These are phyloP conservation scores for Mimosa pudica DNA, from an alignment of 306 rosid species.

Conservation along the genomic window DNA sequence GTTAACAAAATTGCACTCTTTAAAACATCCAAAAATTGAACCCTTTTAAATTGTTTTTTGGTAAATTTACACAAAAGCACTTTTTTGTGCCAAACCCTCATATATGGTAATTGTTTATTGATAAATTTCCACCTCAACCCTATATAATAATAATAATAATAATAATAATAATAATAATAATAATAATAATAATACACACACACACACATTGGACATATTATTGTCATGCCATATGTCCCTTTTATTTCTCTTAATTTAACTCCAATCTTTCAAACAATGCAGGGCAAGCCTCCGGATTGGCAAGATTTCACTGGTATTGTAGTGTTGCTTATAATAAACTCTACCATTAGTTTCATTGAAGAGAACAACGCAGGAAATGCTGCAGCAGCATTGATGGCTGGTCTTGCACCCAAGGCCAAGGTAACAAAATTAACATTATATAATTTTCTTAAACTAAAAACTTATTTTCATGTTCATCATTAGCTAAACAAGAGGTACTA, in stretches of 20 bases:
- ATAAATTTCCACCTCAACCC: too few relatives aligned
- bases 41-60: too few relatives aligned
- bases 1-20: too few relatives aligned
- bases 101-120: too few relatives aligned
- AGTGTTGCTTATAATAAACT: conserved; percentile 73
- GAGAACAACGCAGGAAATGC: conserved; percentile 96
- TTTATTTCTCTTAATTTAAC: background rate
- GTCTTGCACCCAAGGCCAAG: conserved; percentile 97
- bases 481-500: conserved; percentile 4
- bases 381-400: conserved; percentile 93
- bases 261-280: conserved; percentile 15
- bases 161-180: too few relatives aligned
- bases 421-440: conserved; percentile 36
- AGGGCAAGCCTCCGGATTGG: conserved; percentile 93
- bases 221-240: background rate
- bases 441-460: conserved; percentile 6
- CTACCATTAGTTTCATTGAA: conserved; percentile 91
- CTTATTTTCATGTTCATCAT: background rate
- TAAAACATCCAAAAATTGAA: too few relatives aligned
- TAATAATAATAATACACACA: too few relatives aligned
- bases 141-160: too few relatives aligned
- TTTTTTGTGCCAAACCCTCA: too few relatives aligned
- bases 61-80: too few relatives aligned
- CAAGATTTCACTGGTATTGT: conserved; percentile 82
- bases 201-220: background rate